Evolutionary conservation across 2,329 filamentous ascomycete species (phyloP).

Genomic region (Onygenales sp.): DNA sequence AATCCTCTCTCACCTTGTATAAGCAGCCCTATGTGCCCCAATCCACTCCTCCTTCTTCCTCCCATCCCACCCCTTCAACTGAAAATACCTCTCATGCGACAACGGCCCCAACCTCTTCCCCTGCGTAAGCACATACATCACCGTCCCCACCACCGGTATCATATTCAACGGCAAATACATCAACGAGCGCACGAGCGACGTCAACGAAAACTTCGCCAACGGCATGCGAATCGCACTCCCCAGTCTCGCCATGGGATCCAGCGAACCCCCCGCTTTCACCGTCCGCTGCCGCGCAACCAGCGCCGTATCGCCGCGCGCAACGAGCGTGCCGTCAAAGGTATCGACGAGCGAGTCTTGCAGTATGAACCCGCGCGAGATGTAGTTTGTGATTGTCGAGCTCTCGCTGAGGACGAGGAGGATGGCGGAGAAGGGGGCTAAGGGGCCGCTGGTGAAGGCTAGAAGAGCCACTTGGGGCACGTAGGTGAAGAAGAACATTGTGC

Average conservation of each 20-base stretch:
- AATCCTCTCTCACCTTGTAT: slow-evolving; percentile 58
- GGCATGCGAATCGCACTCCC: slow-evolving; percentile 49
- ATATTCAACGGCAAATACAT: slow-evolving; percentile 89
- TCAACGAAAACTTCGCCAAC: slow-evolving; percentile 43
- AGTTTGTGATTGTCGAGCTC: slow-evolving; percentile 40
- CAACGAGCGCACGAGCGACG: slow-evolving; percentile 63
- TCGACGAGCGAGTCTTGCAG: slow-evolving; percentile 76
- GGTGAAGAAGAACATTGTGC: slow-evolving; percentile 77
- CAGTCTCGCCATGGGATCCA: slow-evolving; percentile 45
- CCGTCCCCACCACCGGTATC: slow-evolving; percentile 78
- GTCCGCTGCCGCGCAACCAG: slow-evolving; percentile 69
- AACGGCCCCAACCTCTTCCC: slow-evolving; percentile 48
- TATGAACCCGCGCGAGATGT: slow-evolving; percentile 58
- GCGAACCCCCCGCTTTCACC: slow-evolving; percentile 42
- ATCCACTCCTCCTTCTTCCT: slow-evolving; percentile 60
- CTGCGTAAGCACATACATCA: slow-evolving; percentile 69
- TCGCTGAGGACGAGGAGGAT: slow-evolving; percentile 51
- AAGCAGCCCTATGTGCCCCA: slow-evolving; percentile 60
- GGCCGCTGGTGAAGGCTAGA: slow-evolving; percentile 76
- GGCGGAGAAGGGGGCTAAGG: slow-evolving; percentile 52
- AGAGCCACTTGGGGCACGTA: slow-evolving; percentile 78
- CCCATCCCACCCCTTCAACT: slow-evolving; percentile 73
- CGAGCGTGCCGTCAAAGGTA: slow-evolving; percentile 69
- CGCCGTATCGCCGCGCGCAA: slow-evolving; percentile 44
- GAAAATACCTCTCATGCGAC: slow-evolving; percentile 64